Conservation (phyloP, 129 eudicot species). For the Calendula officinalis region DNA sequence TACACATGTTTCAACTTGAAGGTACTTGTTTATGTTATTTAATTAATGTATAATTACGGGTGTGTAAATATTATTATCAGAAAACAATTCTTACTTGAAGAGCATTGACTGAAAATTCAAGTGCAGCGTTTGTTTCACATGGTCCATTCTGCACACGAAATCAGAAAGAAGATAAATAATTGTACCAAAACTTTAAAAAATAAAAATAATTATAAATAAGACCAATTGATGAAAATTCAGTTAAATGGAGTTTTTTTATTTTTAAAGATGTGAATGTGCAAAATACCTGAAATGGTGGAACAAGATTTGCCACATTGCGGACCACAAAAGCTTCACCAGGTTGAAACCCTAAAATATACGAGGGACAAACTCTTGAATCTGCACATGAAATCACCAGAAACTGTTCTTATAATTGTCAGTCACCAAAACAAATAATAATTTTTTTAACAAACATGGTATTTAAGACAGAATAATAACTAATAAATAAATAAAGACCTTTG, state of each 20-base stretch:
- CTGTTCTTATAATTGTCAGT: constrained; percentile 57
- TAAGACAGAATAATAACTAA: background rate
- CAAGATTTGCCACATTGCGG: constrained; percentile 73
- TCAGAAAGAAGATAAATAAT: background rate
- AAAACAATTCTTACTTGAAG: constrained; percentile 54
- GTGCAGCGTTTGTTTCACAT: constrained; percentile 76
- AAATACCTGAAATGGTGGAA: constrained; percentile 83
- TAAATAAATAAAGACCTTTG: constrained; percentile 62
- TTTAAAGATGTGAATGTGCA: too few species aligned
- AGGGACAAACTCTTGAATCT: constrained; percentile 44
- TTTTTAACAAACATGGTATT: too few species aligned
- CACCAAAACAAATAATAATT: background rate
- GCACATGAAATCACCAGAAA: constrained; percentile 94
- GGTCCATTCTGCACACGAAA: constrained; percentile 60
- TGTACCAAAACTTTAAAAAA: background rate
- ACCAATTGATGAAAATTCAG: background rate
- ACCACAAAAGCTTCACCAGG: background rate
- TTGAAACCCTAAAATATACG: background rate
- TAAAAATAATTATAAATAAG: too few species aligned
- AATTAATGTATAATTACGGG: background rate
- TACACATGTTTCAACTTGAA: too few species aligned
- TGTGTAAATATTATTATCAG: constrained; percentile 7
- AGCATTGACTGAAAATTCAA: constrained; percentile 69
- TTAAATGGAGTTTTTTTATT: background rate
- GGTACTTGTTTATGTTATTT: too few species aligned